Percentiles rank a stretch among this genome's conserved stretches.
Conservation (phyloP, 352 stramenopile genomes). For the Pythium grandisporangium region DNA sequence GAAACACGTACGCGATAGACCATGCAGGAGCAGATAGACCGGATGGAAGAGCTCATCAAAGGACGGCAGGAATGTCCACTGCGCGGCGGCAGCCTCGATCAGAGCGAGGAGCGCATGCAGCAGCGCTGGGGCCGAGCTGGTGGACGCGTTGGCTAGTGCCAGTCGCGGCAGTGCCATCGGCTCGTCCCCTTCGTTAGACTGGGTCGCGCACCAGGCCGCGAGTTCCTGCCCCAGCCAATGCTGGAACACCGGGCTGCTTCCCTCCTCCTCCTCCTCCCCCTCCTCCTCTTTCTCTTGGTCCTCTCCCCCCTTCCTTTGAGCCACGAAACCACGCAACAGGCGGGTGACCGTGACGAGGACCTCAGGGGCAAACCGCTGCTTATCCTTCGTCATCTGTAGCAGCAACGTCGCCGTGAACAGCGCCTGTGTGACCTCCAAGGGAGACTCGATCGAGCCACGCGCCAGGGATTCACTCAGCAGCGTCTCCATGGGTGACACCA, state of each 20-base stretch:
- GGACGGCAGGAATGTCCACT: conserved; percentile 58
- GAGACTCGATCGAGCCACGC: conserved; percentile 56
- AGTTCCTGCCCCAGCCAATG: conserved; percentile 48
- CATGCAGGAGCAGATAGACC: conserved; percentile 56
- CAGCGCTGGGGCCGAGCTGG: conserved; percentile 29
- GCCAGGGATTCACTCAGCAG: conserved; percentile 86
- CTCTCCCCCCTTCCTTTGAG: no score
- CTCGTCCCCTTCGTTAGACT: conserved; percentile 4
- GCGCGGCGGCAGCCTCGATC: conserved; percentile 25
- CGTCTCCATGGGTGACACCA: conserved; percentile 89
- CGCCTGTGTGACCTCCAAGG: conserved; percentile 76
- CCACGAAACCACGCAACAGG: conserved; percentile 40
- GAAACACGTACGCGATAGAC: conserved; percentile 33
- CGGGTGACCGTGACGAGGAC: conserved; percentile 40
- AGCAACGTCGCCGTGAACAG: conserved; percentile 65
- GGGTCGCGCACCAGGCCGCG: conserved; percentile 20
- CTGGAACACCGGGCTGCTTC: conserved; percentile 4
- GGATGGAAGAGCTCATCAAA: conserved; percentile 75
- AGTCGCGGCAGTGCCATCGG: conserved; percentile 26
- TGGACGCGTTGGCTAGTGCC: conserved; percentile 25
- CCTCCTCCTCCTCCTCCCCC: no score
- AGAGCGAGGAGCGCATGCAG: conserved; percentile 37
- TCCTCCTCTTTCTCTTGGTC: no score
- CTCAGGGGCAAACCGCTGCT: conserved; percentile 89
- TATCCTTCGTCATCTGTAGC: conserved; percentile 75